Conservation (phyloP, 371 early-diverging fungal genomes). For the Circinella umbellata region DNA sequence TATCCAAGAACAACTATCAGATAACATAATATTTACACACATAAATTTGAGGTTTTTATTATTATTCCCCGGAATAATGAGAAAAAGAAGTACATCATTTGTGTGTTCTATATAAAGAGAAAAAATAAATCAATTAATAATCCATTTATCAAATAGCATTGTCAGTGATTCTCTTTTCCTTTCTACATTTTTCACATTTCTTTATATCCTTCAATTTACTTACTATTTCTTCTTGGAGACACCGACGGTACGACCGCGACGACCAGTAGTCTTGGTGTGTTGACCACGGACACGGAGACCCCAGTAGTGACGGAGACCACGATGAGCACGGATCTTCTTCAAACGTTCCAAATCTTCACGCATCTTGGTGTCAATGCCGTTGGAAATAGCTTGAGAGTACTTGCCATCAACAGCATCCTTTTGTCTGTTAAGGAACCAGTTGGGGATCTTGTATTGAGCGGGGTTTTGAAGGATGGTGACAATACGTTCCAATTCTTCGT, state of each 20-base stretch:
- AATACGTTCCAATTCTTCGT: constrained; percentile 92
- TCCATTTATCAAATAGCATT: no score
- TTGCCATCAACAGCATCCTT: constrained; percentile 96
- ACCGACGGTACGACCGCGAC: constrained; percentile 94
- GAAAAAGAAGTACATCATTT: no score
- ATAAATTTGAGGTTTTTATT: no score
- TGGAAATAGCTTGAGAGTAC: constrained; percentile 93
- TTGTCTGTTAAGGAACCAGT: constrained; percentile 98
- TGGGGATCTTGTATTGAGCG: constrained; percentile 95
- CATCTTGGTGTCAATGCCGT: constrained; percentile 93
- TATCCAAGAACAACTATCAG: no score
- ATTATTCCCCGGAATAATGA: no score
- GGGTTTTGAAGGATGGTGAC: constrained; percentile 93
- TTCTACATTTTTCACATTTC: no score
- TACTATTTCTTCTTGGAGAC: constrained; percentile 95
- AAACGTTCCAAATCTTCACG: constrained; percentile 97
- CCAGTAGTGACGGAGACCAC: constrained; percentile 97
- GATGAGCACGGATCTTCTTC: constrained; percentile 96
- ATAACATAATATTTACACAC: no score
- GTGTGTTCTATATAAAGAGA: no score
- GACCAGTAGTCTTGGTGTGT: constrained; percentile 98
- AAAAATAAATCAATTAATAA: no score
- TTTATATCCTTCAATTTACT: neutral
- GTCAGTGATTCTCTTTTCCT: no score
- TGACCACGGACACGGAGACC: constrained; percentile 96